These are phyloP conservation scores for Halophytophthora polymorphica DNA, from an alignment of 352 stramenopile genomes.

Conservation along the genomic window DNA sequence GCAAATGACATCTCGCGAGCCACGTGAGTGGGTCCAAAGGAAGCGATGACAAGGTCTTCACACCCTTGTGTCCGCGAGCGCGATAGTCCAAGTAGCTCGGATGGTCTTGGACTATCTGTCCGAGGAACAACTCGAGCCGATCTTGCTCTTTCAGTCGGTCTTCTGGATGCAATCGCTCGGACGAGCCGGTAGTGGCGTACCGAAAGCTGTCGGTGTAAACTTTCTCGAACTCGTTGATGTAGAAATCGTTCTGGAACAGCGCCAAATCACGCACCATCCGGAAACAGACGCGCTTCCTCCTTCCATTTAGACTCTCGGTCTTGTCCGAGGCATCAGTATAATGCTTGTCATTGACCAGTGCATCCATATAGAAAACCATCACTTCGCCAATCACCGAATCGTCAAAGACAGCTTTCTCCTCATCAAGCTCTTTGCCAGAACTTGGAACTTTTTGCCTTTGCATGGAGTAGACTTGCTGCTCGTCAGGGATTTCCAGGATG, in stretches of 20 bases:
- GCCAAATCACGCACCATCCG: constrained; percentile 46
- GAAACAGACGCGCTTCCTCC: constrained; percentile 29
- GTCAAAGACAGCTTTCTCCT: constrained; percentile 6
- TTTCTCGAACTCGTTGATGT: constrained; percentile 38
- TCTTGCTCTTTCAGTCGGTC: constrained; percentile 11
- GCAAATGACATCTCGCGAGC: constrained; percentile 17
- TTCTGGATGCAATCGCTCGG: neutral
- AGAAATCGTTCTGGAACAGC: constrained; percentile 57
- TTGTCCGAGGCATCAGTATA: neutral
- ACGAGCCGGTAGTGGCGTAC: constrained; percentile 3
- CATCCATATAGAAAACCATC: constrained; percentile 14
- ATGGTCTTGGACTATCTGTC: constrained; percentile 19
- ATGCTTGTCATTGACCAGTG: neutral
- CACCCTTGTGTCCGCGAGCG: neutral
- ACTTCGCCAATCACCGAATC: constrained; percentile 12
- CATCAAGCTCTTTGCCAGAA: neutral
- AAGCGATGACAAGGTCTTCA: neutral
- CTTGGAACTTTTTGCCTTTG: neutral
- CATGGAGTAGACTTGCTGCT: neutral
- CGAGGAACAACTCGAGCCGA: constrained; percentile 24
- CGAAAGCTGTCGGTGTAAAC: constrained; percentile 18
- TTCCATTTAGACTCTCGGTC: neutral
- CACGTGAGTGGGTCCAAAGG: constrained; percentile 11
- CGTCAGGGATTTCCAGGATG: constrained; percentile 14
- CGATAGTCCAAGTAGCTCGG: constrained; percentile 15